Conservation (phyloP, 441 rosid species). For the Syzygium syzygioides region DNA sequence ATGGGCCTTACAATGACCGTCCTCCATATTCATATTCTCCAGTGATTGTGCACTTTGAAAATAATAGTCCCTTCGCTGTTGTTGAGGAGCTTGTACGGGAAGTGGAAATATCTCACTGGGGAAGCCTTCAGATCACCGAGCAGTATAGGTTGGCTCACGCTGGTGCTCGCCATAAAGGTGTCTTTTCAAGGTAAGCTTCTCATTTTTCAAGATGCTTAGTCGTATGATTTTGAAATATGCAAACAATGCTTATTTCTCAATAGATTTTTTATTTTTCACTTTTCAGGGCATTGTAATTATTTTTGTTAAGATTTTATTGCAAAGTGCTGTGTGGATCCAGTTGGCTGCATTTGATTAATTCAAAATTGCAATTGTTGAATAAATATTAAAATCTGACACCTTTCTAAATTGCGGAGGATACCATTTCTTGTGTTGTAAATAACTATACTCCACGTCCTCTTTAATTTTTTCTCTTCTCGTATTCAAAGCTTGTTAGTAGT, state of each 20-base stretch:
- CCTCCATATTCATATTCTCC: slow-evolving; percentile 75
- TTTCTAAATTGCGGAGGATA: background rate
- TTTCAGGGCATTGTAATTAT: background rate
- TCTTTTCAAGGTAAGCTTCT: slow-evolving; percentile 74
- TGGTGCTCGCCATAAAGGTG: slow-evolving; percentile 93
- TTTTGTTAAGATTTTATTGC: background rate
- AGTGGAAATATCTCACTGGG: slow-evolving; percentile 99
- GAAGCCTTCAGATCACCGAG: slow-evolving; percentile 89
- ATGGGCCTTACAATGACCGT: slow-evolving; percentile 84
- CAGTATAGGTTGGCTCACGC: slow-evolving; percentile 78
- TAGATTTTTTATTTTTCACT: background rate
- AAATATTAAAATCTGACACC: background rate
- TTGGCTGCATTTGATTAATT: background rate
- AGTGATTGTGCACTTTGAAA: slow-evolving; percentile 78
- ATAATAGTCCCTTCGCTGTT: slow-evolving; percentile 93
- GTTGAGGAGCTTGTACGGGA: slow-evolving; percentile 98
- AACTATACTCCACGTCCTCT: background rate
- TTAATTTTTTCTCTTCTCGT: background rate
- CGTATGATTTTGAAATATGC: background rate
- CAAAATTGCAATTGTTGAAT: background rate
- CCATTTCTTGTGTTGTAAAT: background rate
- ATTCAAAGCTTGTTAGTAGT: background rate
- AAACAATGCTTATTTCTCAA: background rate
- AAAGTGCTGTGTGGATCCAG: background rate
- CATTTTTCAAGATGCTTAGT: background rate